Evolutionary conservation across 257 asterid species (phyloP), one percentile per base, ranked within the genome.

Genomic region (Petunia secreta): DNA sequence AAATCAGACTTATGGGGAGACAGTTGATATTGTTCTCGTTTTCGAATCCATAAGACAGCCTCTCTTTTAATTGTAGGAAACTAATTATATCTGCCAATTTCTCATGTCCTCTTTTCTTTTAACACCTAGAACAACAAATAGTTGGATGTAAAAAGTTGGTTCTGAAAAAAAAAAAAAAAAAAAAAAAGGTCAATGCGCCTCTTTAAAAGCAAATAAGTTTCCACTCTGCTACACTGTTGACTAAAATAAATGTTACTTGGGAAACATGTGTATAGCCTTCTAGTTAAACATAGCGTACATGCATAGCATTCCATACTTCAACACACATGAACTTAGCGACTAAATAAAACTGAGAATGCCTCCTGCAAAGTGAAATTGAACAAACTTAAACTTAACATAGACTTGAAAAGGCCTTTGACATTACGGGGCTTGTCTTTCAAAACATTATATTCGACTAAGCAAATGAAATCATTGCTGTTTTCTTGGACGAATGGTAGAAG

Each of bases 1-100:
- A 71, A 39, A 71, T 71, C 58, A 25, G 77, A 48, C 60, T 43
- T 44, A 48, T 10, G 43, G 8, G 77, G 25, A 71, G 60, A 71
- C 44, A 71, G 4, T 71, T 34, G 41, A 37, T 50, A 10, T 50
- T 50, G 34, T 10, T 71, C 34, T 36, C 60, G 25, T 10, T 71
- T 71, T 46, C 44, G 3, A 48, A 71, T 34, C 25, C 44, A 48
- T 6, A 48, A 46, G 34, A 16, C 59, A 11, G 48, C 77, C 59
- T 48, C 55, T 68, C 77, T 34, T 71, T 37, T 71, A 59, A 10
- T 46, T 48, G 59, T 25, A 48, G 59, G 16, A 71, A 69, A 71
- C 77, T 2, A 48, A 25, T 6, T 9, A 71, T 11, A 71, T 59
- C 60, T 10, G 44, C 60, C 16, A 50, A 48, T 55, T 48, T 48